phyloP scores from a whole-genome alignment of 768 basidiomycete species.

The Sporobolomyces phaffii region DNA sequence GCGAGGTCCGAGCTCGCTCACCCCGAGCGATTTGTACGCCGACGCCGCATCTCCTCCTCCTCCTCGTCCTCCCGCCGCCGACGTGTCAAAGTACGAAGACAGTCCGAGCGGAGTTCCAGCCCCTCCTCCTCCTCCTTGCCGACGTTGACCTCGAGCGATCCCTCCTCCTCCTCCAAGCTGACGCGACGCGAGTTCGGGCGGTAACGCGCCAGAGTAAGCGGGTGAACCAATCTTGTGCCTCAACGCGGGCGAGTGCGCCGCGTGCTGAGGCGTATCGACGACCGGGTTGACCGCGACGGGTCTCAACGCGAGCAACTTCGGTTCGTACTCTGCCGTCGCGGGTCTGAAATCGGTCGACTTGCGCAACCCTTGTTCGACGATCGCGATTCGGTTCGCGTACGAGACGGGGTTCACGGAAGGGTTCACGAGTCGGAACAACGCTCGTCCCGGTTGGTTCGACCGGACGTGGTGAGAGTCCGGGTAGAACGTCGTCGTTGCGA shows the following conservation, averaged over 20 bases:
- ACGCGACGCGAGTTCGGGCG: background rate
- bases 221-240: slow-evolving; percentile 13
- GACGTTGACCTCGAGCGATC: background rate
- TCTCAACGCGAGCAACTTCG: slow-evolving; percentile 12
- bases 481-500: slow-evolving; percentile 29
- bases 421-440: slow-evolving; percentile 16
- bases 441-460: slow-evolving; percentile 34
- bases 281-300: slow-evolving; percentile 10
- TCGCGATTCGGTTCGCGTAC: background rate
- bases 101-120: background rate
- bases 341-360: slow-evolving; percentile 12
- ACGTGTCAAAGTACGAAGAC: background rate
- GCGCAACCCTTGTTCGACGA: background rate
- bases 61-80: background rate
- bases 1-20: background rate
- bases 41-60: background rate
- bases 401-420: slow-evolving; percentile 16
- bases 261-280: background rate
- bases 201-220: slow-evolving; percentile 18
- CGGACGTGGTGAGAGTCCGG: slow-evolving; percentile 27
- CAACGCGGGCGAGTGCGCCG: background rate
- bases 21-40: background rate
- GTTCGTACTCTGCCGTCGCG: slow-evolving; percentile 31
- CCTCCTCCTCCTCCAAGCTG: background rate
- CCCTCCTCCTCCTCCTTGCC: background rate